Evolutionary conservation across 1,284 basidiomycete species (phyloP).

Genomic region (Entoloma clypeatum): DNA sequence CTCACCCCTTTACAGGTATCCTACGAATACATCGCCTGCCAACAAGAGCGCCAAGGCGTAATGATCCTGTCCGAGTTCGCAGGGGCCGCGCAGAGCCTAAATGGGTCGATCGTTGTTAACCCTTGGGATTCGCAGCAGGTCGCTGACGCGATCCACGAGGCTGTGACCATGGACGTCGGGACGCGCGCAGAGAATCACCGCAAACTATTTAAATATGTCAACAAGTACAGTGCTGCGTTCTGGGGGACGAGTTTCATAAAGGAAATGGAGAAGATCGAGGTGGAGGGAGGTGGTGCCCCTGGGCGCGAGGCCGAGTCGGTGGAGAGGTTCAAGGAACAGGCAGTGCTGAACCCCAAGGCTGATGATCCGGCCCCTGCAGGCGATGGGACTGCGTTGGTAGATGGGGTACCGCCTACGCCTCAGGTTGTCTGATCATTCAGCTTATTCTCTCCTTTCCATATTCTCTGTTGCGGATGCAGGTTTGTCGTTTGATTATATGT

Average conservation of each 20-base stretch:
- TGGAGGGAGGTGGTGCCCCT: constrained; percentile 26
- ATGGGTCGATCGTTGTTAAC: constrained; percentile 92
- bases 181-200: constrained; percentile 87
- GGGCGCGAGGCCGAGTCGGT: constrained; percentile 2
- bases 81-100: constrained; percentile 93
- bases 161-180: constrained; percentile 84
- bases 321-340: constrained; percentile 6
- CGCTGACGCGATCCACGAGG: constrained; percentile 92
- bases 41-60: constrained; percentile 87
- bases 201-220: constrained; percentile 94
- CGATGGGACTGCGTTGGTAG: constrained; percentile 12
- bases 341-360: constrained; percentile 8
- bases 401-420: constrained; percentile 14
- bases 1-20: constrained; percentile 66
- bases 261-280: constrained; percentile 67
- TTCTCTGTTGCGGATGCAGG: too few species aligned
- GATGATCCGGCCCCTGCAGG: constrained; percentile 5
- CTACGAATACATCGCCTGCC: constrained; percentile 98
- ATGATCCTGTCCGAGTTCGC: constrained; percentile 99
- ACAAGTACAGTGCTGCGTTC: constrained; percentile 89
- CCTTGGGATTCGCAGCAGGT: constrained; percentile 96
- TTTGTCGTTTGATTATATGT: too few species aligned
- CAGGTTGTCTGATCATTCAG: too few species aligned
- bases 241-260: constrained; percentile 91
- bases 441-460: too few species aligned